A percentile compares a stretch with the other conserved stretches of the same genome.
phyloP scores from a whole-genome alignment of 345 rosid genomes.

The Salix purpurea region DNA sequence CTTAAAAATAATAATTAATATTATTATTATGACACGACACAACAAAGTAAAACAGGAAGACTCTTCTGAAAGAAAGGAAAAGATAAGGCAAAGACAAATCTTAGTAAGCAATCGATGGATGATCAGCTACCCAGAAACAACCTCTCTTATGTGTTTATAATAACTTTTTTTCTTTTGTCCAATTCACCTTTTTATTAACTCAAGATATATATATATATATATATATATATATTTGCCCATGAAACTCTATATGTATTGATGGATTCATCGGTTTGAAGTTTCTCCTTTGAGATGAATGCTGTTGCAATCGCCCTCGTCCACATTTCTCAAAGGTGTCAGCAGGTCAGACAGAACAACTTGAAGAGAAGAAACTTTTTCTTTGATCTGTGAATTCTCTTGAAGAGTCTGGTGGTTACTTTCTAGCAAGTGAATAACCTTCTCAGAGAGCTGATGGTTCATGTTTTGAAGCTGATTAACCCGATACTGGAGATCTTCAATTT shows the following conservation, averaged over 20 bases:
- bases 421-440: conserved; percentile 57
- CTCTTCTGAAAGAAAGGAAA: no score
- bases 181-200: neutral
- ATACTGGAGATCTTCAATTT: conserved; percentile 62
- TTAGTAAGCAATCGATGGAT: no score
- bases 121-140: no score
- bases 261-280: conserved; percentile 27
- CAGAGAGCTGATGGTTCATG: conserved; percentile 53
- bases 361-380: conserved; percentile 60
- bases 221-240: neutral
- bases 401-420: conserved; percentile 65
- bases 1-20: neutral
- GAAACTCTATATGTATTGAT: neutral
- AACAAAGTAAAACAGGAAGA: neutral
- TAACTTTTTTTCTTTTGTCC: neutral
- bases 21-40: neutral
- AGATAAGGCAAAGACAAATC: no score
- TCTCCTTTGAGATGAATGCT: conserved; percentile 34
- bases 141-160: neutral
- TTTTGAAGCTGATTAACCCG: conserved; percentile 60
- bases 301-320: conserved; percentile 26
- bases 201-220: neutral
- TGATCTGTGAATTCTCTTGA: conserved; percentile 69
- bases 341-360: conserved; percentile 51
- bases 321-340: conserved; percentile 39